phyloP scores from a whole-genome alignment of 208 protist species.

The Trypanosoma cruzi region DNA sequence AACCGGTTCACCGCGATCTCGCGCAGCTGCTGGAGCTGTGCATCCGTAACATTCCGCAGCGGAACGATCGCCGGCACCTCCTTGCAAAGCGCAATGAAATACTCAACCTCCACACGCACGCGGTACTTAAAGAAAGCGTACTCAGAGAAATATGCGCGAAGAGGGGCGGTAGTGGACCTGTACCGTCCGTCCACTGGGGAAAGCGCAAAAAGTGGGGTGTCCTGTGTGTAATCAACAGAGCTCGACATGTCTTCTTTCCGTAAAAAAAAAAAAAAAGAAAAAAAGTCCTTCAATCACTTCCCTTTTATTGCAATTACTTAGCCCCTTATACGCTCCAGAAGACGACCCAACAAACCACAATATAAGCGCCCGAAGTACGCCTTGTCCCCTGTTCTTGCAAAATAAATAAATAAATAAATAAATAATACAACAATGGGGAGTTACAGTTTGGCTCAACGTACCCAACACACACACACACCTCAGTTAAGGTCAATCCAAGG shows the following conservation, averaged over 20 bases:
- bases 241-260: no score
- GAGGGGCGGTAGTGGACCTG: slow-evolving; percentile 49
- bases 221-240: slow-evolving; percentile 35
- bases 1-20: slow-evolving; percentile 75
- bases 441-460: no score
- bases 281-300: not conserved
- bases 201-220: slow-evolving; percentile 84
- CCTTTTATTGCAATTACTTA: not conserved
- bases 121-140: slow-evolving; percentile 93
- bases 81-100: slow-evolving; percentile 81
- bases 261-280: not conserved
- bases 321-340: no score
- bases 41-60: slow-evolving; percentile 52
- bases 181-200: slow-evolving; percentile 95
- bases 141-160: slow-evolving; percentile 94
- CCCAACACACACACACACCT: no score
- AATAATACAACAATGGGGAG: no score
- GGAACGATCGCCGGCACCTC: slow-evolving; percentile 59
- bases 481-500: no score
- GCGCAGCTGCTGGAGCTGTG: slow-evolving; percentile 53
- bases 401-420: no score
- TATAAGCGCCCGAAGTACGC: no score
- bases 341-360: no score
- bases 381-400: no score
- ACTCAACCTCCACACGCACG: slow-evolving; percentile 93